phyloP scores from a whole-genome alignment of 75 land plant species.

The Pseudotsuga menziesii region DNA sequence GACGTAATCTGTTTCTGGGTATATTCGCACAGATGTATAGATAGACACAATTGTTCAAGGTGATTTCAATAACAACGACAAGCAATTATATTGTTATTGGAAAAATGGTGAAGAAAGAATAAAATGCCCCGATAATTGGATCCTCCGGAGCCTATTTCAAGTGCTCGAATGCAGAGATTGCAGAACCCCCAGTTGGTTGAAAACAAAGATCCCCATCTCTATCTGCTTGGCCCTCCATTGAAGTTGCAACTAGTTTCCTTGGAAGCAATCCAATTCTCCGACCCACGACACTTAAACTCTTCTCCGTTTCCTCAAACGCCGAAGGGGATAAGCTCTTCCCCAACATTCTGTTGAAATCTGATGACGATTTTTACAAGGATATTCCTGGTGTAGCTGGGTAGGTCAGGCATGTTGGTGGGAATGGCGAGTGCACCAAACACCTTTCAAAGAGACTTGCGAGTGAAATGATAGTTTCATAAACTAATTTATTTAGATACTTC shows the following conservation, averaged over 20 bases:
- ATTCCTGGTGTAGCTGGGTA: too few relatives aligned
- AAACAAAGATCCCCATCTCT: not conserved
- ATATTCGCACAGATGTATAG: too few relatives aligned
- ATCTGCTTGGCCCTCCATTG: not conserved
- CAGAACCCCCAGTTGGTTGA: too few relatives aligned
- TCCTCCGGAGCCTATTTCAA: slow-evolving; percentile 83
- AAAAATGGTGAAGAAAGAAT: not conserved
- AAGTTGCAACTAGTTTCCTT: not conserved
- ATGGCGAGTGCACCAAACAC: too few relatives aligned
- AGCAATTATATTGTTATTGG: not conserved
- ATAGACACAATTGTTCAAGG: not conserved
- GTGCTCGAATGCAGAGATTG: slow-evolving; percentile 27
- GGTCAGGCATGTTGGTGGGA: too few relatives aligned
- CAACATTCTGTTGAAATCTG: too few relatives aligned
- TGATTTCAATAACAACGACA: not conserved
- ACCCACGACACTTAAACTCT: not conserved
- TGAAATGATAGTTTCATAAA: too few relatives aligned
- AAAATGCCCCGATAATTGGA: slow-evolving; percentile 72
- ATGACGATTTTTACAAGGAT: too few relatives aligned
- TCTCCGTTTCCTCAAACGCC: not conserved
- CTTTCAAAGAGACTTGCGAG: too few relatives aligned
- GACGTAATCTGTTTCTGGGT: too few relatives aligned
- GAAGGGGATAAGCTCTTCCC: too few relatives aligned
- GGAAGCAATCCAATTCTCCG: not conserved
- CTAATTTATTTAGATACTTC: too few relatives aligned